Evolutionary conservation across 2,329 filamentous ascomycete species (phyloP).

Genomic region (Stylonectria norvegica): DNA sequence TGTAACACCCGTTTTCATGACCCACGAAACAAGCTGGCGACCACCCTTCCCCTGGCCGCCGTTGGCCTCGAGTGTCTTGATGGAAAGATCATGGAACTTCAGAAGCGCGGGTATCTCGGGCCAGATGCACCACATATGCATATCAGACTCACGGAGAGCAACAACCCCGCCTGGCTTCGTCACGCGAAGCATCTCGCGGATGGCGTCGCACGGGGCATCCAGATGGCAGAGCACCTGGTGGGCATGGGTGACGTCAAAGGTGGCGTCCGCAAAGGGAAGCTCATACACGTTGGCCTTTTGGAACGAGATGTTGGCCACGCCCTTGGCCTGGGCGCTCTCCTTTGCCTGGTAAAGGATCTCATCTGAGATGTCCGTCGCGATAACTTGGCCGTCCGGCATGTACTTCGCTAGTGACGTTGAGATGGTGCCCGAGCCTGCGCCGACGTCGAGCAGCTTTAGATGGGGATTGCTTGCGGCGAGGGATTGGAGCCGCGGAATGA

Average conservation of each 20-base stretch:
- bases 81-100: slow-evolving; percentile 21
- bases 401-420: slow-evolving; percentile 40
- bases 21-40: slow-evolving; percentile 28
- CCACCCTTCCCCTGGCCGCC: slow-evolving; percentile 28
- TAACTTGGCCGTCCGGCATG: slow-evolving; percentile 37
- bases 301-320: slow-evolving; percentile 26
- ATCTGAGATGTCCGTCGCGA: slow-evolving; percentile 30
- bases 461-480: slow-evolving; percentile 25
- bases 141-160: slow-evolving; percentile 33
- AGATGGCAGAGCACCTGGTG: slow-evolving; percentile 44
- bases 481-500: slow-evolving; percentile 37
- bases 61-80: slow-evolving; percentile 18
- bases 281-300: slow-evolving; percentile 28
- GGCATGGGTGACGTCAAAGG: slow-evolving; percentile 42
- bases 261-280: slow-evolving; percentile 37
- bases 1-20: slow-evolving; percentile 20
- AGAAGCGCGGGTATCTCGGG: slow-evolving; percentile 24
- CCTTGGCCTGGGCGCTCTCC: slow-evolving; percentile 19
- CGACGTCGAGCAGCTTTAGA: slow-evolving; percentile 44
- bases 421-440: slow-evolving; percentile 49
- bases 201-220: slow-evolving; percentile 30
- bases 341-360: slow-evolving; percentile 29
- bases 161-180: slow-evolving; percentile 41
- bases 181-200: slow-evolving; percentile 42
- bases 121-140: slow-evolving; percentile 30